Evolutionary conservation across 2,329 filamentous ascomycete genomes (phyloP).

Genomic region (Chaetomiaceae sp.): DNA sequence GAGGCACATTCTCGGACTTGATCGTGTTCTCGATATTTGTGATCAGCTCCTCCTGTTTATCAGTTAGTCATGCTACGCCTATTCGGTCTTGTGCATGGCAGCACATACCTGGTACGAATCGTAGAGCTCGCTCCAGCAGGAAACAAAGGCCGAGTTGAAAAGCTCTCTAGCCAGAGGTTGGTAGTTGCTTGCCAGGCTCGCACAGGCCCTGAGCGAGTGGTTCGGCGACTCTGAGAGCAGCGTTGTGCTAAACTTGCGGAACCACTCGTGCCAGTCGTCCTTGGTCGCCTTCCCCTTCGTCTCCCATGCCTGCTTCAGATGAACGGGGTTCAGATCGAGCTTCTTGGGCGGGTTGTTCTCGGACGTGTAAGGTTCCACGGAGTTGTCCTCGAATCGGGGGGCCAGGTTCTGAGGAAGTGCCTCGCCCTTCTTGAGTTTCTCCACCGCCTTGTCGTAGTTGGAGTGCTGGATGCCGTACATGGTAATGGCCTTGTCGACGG

Average conservation of each 20-base stretch:
- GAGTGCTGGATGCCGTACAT: constrained; percentile 77
- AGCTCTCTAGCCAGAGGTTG: constrained; percentile 85
- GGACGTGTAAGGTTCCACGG: constrained; percentile 74
- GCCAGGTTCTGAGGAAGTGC: constrained; percentile 92
- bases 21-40: constrained; percentile 93
- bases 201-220: constrained; percentile 88
- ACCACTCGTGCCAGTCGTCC: constrained; percentile 99
- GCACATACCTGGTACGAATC: constrained; percentile 74
- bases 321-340: constrained; percentile 93
- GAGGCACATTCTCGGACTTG: constrained; percentile 90
- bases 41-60: constrained; percentile 83
- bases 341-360: constrained; percentile 83
- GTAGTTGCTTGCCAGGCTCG: constrained; percentile 84
- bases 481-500: constrained; percentile 81
- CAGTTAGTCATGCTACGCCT: too few relatives aligned
- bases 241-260: constrained; percentile 92
- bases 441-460: constrained; percentile 88
- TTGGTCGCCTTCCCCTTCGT: constrained; percentile 94
- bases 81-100: too few relatives aligned
- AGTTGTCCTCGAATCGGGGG: constrained; percentile 70
- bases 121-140: constrained; percentile 97
- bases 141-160: constrained; percentile 98
- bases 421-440: constrained; percentile 90
- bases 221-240: constrained; percentile 93
- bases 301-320: constrained; percentile 96